Evolutionary conservation across 2,329 filamentous ascomycete genomes (phyloP).

Genomic region (Alternaria rosae): DNA sequence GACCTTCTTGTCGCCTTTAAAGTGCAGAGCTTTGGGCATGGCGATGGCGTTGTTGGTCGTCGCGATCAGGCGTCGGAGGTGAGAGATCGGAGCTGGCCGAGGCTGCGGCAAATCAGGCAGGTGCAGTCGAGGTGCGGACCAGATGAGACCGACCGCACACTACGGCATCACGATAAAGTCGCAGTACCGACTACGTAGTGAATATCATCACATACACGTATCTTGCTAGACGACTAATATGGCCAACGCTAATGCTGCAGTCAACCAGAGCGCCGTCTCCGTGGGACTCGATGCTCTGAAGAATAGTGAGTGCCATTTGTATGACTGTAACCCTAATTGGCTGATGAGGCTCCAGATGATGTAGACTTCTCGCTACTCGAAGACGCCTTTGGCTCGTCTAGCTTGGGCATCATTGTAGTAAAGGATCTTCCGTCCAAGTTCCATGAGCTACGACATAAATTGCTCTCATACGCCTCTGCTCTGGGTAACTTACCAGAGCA

Average conservation of each 20-base stretch:
- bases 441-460: conserved; percentile 70
- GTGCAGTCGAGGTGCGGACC: conserved; percentile 26
- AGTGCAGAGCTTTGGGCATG: conserved; percentile 89
- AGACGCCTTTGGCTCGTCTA: conserved; percentile 87
- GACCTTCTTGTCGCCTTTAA: conserved; percentile 96
- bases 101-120: conserved; percentile 39
- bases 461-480: conserved; percentile 88
- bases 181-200: conserved; percentile 7
- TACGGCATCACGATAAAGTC: conserved; percentile 25
- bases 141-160: conserved; percentile 16
- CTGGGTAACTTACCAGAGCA: conserved; percentile 78
- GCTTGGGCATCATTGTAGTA: conserved; percentile 92
- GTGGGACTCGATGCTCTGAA: conserved; percentile 53
- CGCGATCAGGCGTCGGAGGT: conserved; percentile 19
- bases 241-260: conserved; percentile 30
- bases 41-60: conserved; percentile 14
- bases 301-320: conserved; percentile 48
- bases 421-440: conserved; percentile 81
- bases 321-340: neutral
- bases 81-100: conserved; percentile 32
- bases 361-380: conserved; percentile 74
- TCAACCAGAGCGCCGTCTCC: conserved; percentile 39
- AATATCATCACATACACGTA: neutral
- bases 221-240: conserved; percentile 10
- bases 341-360: conserved; percentile 57